Base-by-base conservation (phyloP, 1,284 basidiomycete species). In the Chiua sp. region DNA sequence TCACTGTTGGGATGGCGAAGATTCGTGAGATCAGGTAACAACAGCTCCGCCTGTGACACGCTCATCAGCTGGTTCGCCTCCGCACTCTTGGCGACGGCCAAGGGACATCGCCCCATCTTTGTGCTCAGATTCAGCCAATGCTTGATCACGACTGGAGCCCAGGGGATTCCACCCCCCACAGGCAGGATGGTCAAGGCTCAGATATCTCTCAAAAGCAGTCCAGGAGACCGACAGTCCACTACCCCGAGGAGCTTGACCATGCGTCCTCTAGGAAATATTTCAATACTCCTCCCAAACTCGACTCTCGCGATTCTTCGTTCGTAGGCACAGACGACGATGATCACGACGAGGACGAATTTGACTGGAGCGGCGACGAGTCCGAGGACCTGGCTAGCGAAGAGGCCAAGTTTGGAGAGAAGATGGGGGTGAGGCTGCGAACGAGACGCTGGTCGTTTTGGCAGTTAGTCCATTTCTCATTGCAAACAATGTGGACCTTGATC, bases 361-460 rank as follows among this genome's bases (percentile, higher is more conserved):
- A 91, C 70, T 91, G 90, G 89, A 87, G 85, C 52, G 86, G 79
- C 18, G 90, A 92, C 59, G 90, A 90, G 30, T 10, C 30, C 10
- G 30, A 32, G 57, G 88, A 91, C 66, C 76, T 91, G 23, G 82
- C 81, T 1, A 86, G 91, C 64, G 80, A 88, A 68, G 88, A 88
- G 65, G 83, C 84, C 50, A 87, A 86, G 69, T 89, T 86, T 60
- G 82, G 82, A 69, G 75, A 85, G 57, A 73, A 78, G 57, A 86
- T 88, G 76, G 88, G 87, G 16, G 71, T 76, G 13, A 80, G 80
- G 58, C 71, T 77, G 53, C 80, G 80, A 64, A 65, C 67, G 18
- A 74, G 73, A 47, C 79, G 79, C n/a, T 88, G 84, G 80, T 79
- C 85, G 10, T 65, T 79, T 60, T 82, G 79, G 70, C 82, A 82